Base-by-base conservation (phyloP, 495 filamentous ascomycete species). In the Tetracladium marchalianum region DNA sequence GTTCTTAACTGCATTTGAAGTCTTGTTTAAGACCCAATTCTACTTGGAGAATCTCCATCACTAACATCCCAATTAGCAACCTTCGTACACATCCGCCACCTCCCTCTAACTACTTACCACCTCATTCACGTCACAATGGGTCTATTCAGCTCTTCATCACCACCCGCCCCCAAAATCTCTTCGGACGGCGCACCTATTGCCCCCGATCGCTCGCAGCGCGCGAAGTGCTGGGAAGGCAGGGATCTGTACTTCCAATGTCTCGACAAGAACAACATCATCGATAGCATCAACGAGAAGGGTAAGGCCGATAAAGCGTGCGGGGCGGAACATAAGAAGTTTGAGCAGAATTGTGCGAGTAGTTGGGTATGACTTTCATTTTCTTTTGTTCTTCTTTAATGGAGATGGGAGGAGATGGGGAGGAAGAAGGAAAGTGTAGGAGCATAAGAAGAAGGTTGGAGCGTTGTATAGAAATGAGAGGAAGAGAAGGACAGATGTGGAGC, bases 201-300 rank as follows among this genome's bases (percentile, higher is more conserved):
- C 35, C 92, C 92, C 1, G 80, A 82, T 49, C 81, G 90, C 44
- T 72, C 70, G 40, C 82, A 87, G 57, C 80, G 92, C 46, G 70
- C 79, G 39, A 68, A 71, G 38, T 98, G 92, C 76, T 98, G 86
- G 82, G 82, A 83, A 40, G 81, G 82, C 12, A 77, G 92, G 22
- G 92, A 98, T 62, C 59, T 56, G 31, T 98, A 90, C 69, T 97
- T 92, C 64, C 63, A 67, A 19, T 98, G 92, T 54, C 69, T 98
- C 7, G 88, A 95, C 57, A 67, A 70, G 41, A 71, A 86, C 65
- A 71, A 77, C 48, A 95, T 98, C 53, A 52, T 95, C 16, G 90
- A 98, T 57, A 72, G 80, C n/a, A 69, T 95, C 45, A 32, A 43
- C 12, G 76, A 87, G 35, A 64, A 80, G 50, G 78, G 77, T 38